A percentile compares a stretch with the other conserved stretches of the same genome.
These are phyloP conservation scores for Cystofilobasidium capitatum DNA, from an alignment of 768 basidiomycete species.

Conservation along the genomic window DNA sequence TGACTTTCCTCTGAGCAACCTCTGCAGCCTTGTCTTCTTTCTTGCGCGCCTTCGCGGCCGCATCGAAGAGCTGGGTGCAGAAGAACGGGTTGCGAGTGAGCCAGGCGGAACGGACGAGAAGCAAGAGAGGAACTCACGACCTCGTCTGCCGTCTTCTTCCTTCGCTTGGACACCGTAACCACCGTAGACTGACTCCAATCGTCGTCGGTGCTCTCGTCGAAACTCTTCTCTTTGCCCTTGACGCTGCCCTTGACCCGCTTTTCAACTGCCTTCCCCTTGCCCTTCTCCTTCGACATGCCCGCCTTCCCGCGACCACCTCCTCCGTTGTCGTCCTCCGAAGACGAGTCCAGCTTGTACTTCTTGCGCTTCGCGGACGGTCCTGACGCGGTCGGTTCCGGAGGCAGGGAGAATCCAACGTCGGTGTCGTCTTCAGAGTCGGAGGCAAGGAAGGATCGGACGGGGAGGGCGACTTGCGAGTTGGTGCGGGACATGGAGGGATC, in stretches of 20 bases:
- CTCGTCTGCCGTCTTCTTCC: not conserved
- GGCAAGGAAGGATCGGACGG: no score
- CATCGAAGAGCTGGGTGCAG: conserved; percentile 11
- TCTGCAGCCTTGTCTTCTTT: conserved; percentile 29
- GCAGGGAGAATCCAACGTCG: no score
- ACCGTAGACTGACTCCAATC: not conserved
- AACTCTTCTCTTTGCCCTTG: not conserved
- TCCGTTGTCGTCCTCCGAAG: not conserved
- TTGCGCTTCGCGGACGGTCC: not conserved
- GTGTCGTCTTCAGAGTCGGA: no score
- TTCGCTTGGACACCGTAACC: not conserved
- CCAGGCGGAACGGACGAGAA: not conserved
- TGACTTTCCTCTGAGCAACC: conserved; percentile 29
- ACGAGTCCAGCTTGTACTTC: conserved; percentile 9
- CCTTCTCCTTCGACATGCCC: not conserved
- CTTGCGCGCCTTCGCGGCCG: conserved; percentile 29
- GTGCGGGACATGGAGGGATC: no score
- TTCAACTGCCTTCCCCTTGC: no score
- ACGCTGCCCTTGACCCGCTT: not conserved
- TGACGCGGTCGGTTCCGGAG: no score
- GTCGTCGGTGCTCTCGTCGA: not conserved
- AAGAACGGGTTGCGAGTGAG: not conserved
- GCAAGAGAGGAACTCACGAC: not conserved
- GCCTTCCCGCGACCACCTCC: not conserved
- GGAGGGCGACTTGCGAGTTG: no score